A percentile compares a stretch with the other conserved stretches of the same genome.
Conservation (phyloP, 108 stramenopile genomes). For the Pelagomonas calceolata region DNA sequence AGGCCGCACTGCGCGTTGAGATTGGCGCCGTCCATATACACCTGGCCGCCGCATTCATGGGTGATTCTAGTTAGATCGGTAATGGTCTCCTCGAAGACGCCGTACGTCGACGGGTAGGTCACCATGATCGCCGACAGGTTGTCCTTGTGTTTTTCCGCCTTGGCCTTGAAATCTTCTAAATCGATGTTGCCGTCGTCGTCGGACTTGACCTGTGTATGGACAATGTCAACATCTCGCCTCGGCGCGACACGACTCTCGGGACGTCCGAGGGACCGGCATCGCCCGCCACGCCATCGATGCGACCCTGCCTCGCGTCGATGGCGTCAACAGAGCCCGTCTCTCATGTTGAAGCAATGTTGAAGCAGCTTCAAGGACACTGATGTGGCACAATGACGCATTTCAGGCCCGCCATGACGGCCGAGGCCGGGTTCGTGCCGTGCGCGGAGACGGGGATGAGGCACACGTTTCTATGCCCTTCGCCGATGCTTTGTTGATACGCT, state of each 20-base stretch:
- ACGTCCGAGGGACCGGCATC: too few relatives aligned
- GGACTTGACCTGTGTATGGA: conserved; percentile 84
- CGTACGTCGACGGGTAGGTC: conserved; percentile 97
- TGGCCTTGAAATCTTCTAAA: conserved; percentile 69
- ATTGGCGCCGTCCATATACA: conserved; percentile 99
- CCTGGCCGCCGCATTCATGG: conserved; percentile 88
- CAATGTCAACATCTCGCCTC: too few relatives aligned
- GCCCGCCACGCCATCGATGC: too few relatives aligned
- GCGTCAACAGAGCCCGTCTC: too few relatives aligned
- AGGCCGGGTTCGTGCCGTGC: conserved; percentile 97
- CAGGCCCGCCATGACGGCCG: conserved; percentile 88
- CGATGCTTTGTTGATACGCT: conserved; percentile 63
- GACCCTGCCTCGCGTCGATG: too few relatives aligned
- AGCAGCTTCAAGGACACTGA: too few relatives aligned
- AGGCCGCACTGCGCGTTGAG: conserved; percentile 98
- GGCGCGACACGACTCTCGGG: too few relatives aligned
- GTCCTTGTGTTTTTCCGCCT: conserved; percentile 78
- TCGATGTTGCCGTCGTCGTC: conserved; percentile 87
- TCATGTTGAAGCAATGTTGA: too few relatives aligned
- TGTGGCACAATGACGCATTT: conserved; percentile 95
- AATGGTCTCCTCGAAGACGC: conserved; percentile 93
- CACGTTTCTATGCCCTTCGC: conserved; percentile 82
- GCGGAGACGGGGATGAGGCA: conserved; percentile 97
- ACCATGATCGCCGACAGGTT: conserved; percentile 95
- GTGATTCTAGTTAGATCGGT: conserved; percentile 71